These are phyloP conservation scores for Solanum medicagineum DNA, from an alignment of 257 asterid genomes.

Conservation along the genomic window DNA sequence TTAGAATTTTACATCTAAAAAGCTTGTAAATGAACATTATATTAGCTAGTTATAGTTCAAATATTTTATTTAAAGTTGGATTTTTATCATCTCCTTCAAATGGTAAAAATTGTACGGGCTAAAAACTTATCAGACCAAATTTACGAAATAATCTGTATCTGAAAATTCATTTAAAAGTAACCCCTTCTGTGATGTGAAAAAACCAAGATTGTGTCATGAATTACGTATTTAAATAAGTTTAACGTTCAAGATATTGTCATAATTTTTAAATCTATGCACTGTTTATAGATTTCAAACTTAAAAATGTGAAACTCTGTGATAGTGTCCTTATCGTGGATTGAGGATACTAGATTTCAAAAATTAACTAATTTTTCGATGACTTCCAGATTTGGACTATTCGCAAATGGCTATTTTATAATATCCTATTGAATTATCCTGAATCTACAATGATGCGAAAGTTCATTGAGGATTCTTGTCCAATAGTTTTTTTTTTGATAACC, in stretches of 20 bases:
- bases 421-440: neutral
- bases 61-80: neutral
- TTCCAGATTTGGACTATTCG: neutral
- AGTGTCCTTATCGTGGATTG: no score
- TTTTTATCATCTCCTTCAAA: neutral
- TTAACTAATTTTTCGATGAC: neutral
- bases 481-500: no score
- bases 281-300: neutral
- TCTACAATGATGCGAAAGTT: neutral
- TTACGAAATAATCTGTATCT: neutral
- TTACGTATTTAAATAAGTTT: neutral
- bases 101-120: neutral
- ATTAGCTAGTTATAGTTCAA: neutral
- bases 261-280: neutral
- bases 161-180: neutral
- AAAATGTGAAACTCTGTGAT: neutral
- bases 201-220: neutral
- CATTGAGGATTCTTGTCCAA: neutral
- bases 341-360: neutral
- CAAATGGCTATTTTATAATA: neutral
- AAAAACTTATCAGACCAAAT: neutral
- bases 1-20: neutral
- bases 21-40: neutral
- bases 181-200: neutral
- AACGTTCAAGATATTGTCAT: neutral